A percentile compares a stretch with the other conserved stretches of the same genome.
These are phyloP conservation scores for Tillandsia fasciculata DNA, from an alignment of 176 grass and related monocot genomes.

Conservation along the genomic window DNA sequence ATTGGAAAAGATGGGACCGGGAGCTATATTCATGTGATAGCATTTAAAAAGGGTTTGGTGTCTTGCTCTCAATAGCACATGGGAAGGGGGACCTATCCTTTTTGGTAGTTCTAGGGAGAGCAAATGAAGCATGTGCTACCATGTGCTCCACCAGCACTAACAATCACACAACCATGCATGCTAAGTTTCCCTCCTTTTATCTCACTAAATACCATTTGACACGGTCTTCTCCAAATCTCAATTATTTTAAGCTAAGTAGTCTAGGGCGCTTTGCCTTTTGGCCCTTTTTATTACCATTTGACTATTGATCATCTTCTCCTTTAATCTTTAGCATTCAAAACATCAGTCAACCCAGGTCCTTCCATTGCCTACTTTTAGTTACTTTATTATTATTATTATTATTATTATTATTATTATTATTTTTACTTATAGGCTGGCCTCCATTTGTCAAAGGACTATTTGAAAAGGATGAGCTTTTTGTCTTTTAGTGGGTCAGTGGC, in stretches of 20 bases:
- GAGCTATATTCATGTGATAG: constrained; percentile 1
- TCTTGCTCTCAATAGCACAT: background rate
- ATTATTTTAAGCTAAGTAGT: background rate
- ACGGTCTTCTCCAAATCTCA: background rate
- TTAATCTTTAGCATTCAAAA: background rate
- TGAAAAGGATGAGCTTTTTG: background rate
- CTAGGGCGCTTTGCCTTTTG: background rate
- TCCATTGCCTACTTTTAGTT: constrained; percentile 1
- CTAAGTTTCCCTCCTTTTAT: background rate
- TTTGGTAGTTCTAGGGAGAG: background rate
- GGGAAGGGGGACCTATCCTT: background rate
- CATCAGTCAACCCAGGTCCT: background rate
- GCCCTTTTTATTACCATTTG: background rate
- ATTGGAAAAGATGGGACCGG: background rate
- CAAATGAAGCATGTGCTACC: constrained; percentile 2
- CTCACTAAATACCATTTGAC: background rate
- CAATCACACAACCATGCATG: background rate
- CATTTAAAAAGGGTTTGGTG: constrained; percentile 4
- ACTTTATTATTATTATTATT: background rate
- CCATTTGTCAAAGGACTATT: constrained; percentile 1
- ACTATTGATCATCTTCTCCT: background rate
- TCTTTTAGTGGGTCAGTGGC: background rate
- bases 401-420: too few species aligned
- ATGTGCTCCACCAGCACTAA: constrained; percentile 2
- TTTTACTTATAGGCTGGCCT: background rate